Evolutionary conservation across 352 stramenopile genomes (phyloP).

Genomic region (Phytophthora fragariaefolia): DNA sequence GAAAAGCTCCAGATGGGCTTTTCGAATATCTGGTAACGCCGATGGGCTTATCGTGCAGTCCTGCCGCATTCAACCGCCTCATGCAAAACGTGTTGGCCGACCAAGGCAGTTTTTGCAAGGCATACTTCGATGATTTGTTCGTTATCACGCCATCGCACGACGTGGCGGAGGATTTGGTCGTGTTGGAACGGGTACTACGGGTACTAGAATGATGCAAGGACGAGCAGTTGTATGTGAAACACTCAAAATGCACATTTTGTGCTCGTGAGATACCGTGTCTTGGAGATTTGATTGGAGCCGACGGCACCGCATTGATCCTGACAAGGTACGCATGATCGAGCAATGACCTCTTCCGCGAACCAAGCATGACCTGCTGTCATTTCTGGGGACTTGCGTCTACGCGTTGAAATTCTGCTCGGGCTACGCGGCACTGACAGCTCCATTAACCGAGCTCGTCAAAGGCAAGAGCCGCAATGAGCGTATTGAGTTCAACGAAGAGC

Average conservation of each 20-base stretch:
- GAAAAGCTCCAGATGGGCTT: not conserved
- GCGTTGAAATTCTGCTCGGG: no score
- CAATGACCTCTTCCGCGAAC: not conserved
- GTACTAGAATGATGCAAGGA: slow-evolving; percentile 1
- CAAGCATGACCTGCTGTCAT: not conserved
- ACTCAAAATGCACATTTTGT: slow-evolving; percentile 7
- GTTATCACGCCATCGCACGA: slow-evolving; percentile 7
- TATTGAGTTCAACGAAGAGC: not conserved
- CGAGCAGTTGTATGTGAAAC: slow-evolving; percentile 5
- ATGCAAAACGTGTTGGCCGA: slow-evolving; percentile 3
- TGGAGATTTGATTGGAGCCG: slow-evolving; percentile 1
- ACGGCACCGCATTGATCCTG: not conserved
- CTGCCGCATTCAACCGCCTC: not conserved
- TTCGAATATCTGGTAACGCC: slow-evolving; percentile 7
- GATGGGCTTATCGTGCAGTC: slow-evolving; percentile 5
- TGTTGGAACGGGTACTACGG: slow-evolving; percentile 1
- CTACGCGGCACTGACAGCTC: no score
- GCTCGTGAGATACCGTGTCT: slow-evolving; percentile 6
- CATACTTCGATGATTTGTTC: slow-evolving; percentile 14
- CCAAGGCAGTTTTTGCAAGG: not conserved
- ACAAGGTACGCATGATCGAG: not conserved
- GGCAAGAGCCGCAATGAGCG: not conserved
- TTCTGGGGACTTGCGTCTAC: no score
- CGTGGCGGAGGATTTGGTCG: not conserved
- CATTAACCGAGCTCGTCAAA: not conserved